Evolutionary conservation across 371 early-diverging fungal species (phyloP), one percentile per base, ranked within the genome.

Genomic region (Mucor mucedo): DNA sequence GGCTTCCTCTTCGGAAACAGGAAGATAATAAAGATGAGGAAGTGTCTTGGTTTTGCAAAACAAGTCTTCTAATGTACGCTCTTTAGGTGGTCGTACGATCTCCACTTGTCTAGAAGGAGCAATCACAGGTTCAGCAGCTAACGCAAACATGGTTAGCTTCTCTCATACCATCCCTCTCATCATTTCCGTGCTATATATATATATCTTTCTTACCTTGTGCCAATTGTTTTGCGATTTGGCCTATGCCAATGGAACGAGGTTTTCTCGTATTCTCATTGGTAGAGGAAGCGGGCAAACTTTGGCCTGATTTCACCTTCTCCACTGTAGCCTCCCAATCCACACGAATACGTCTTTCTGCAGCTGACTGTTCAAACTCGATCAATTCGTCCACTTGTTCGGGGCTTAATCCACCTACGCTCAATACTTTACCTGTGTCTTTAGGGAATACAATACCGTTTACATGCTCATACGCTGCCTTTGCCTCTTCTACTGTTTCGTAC

Each of bases 401-500:
- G 33, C 87, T 85, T 32, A 92, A 72, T 42, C 77, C 73, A 14
- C 83, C 84, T 21, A 84, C 87, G n/a, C 80, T 71, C 16, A 93
- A 65, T 11, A 78, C 49, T 55, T 72, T 78, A 16, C 91, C 92
- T 8, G 89, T 88, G 42, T 88, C 90, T 7, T 79, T 69, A n/a
- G 91, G 92, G 50, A 88, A 92, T 11, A 78, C 70, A 4, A 80
- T 76, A 10, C 88, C 88, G 57, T 92, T 73, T 55, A 89, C 74
- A 2, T 72, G 71, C 5, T 59, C 60, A 52, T 67, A 73, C 10
- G 92, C 92, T 11, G 77, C 71, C 28, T 73, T 66, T 0, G 92
- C 91, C 35, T 83, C 62, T 30, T 66, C 68, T 9, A 28, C 55
- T 7, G 72, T 76, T 13, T 79, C 82, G 65, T 84, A 93, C 89